Conservation (phyloP, 1,284 basidiomycete genomes). For the Melampsora occidentalis region DNA sequence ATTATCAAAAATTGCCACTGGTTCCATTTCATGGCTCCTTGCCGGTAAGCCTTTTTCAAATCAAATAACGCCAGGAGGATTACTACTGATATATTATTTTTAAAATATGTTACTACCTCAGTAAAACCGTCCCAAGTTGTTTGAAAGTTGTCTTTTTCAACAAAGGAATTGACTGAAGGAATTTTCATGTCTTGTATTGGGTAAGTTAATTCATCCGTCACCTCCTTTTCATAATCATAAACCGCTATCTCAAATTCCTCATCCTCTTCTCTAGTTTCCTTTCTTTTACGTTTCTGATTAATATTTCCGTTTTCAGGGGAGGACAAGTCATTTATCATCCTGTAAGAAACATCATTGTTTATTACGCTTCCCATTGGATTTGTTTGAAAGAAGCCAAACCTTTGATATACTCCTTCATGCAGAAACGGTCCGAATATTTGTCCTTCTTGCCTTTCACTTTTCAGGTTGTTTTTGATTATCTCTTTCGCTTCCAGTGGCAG, state of each 20-base stretch:
- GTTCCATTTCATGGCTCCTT: not conserved
- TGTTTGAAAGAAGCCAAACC: not conserved
- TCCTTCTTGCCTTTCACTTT: no score
- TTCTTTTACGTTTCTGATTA: no score
- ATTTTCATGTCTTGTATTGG: not conserved
- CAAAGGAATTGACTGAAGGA: conserved; percentile 19
- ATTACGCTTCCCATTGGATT: no score
- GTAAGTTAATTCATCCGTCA: no score
- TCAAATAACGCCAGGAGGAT: no score
- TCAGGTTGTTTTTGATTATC: no score
- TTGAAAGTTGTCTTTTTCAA: not conserved
- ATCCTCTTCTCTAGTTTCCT: no score
- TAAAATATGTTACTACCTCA: not conserved
- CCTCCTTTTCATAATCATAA: no score
- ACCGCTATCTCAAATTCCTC: no score
- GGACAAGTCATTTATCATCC: not conserved
- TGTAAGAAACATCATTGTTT: not conserved
- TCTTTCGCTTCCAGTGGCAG: no score
- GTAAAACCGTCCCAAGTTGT: not conserved
- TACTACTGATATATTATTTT: not conserved
- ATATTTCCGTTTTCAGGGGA: not conserved
- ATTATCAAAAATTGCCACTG: not conserved
- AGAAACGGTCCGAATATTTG: not conserved
- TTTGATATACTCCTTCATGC: not conserved
- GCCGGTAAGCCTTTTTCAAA: not conserved